These are phyloP conservation scores for Malassezia restricta DNA, from an alignment of 1,284 basidiomycete genomes.

Conservation along the genomic window DNA sequence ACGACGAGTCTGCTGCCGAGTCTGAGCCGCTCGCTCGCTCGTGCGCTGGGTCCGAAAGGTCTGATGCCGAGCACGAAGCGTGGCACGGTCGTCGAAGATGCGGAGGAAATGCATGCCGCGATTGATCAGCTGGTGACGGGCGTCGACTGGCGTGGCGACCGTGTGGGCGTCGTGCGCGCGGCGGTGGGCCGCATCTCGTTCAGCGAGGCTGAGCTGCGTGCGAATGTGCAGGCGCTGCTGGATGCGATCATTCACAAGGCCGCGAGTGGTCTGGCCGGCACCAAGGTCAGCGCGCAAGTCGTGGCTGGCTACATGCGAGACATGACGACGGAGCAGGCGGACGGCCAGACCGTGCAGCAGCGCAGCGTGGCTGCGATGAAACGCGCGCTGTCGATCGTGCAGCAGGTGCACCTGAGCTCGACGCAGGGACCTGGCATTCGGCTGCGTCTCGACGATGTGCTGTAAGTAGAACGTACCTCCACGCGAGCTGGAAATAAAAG, in stretches of 20 bases:
- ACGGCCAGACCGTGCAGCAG: background rate
- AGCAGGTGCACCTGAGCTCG: constrained; percentile 66
- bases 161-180: constrained; percentile 67
- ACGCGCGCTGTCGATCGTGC: constrained; percentile 24
- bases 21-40: constrained; percentile 61
- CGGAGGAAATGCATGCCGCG: constrained; percentile 51
- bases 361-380: constrained; percentile 4
- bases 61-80: constrained; percentile 88
- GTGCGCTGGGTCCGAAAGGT: constrained; percentile 81
- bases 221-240: constrained; percentile 68
- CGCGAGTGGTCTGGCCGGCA: constrained; percentile 16
- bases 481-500: background rate
- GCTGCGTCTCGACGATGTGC: constrained; percentile 45
- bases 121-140: constrained; percentile 68
- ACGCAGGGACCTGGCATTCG: constrained; percentile 74
- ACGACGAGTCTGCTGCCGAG: constrained; percentile 66
- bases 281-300: constrained; percentile 8
- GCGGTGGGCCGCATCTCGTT: constrained; percentile 53
- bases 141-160: constrained; percentile 86
- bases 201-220: constrained; percentile 61
- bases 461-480: constrained; percentile 1
- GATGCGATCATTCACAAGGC: constrained; percentile 53
- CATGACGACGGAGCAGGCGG: background rate
- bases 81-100: constrained; percentile 74
- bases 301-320: constrained; percentile 12